These are phyloP conservation scores for Cardamine chenopodiifolia DNA, from an alignment of 345 rosid genomes.

Conservation along the genomic window DNA sequence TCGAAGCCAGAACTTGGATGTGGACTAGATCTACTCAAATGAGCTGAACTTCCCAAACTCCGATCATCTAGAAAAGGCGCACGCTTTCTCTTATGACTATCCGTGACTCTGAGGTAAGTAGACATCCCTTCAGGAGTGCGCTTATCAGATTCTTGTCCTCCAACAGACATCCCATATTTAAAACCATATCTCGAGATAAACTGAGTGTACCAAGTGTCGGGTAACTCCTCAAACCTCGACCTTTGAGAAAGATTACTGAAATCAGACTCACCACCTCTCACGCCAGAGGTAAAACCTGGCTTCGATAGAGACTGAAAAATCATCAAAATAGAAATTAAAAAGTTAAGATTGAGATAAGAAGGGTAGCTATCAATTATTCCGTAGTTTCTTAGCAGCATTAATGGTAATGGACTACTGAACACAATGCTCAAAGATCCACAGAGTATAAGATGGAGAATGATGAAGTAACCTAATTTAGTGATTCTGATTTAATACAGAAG, in stretches of 20 bases:
- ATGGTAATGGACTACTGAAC: background rate
- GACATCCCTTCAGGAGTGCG: slow-evolving; percentile 85
- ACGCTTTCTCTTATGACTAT: slow-evolving; percentile 78
- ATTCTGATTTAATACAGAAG: background rate
- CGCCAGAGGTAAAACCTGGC: slow-evolving; percentile 48
- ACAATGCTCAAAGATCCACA: background rate
- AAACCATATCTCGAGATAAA: slow-evolving; percentile 66
- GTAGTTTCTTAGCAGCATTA: background rate
- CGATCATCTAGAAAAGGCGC: slow-evolving; percentile 55
- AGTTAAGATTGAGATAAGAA: background rate
- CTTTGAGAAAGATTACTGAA: slow-evolving; percentile 60
- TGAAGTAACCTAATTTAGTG: background rate
- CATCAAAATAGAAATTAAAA: background rate
- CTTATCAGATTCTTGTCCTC: slow-evolving; percentile 65
- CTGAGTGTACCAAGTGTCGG: slow-evolving; percentile 89
- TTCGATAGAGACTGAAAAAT: slow-evolving; percentile 56
- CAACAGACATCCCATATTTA: slow-evolving; percentile 56
- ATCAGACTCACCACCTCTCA: slow-evolving; percentile 59
- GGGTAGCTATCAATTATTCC: background rate
- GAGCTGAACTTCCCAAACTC: slow-evolving; percentile 40
- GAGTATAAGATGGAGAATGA: background rate
- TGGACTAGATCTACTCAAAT: slow-evolving; percentile 43
- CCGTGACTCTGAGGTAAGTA: slow-evolving; percentile 56
- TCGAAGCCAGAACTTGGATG: slow-evolving; percentile 54
- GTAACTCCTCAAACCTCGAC: slow-evolving; percentile 75